A percentile compares a stretch with the other conserved stretches of the same genome.
These are phyloP conservation scores for Huiozyma sinensis DNA, from an alignment of 805 yeast species.

Conservation along the genomic window DNA sequence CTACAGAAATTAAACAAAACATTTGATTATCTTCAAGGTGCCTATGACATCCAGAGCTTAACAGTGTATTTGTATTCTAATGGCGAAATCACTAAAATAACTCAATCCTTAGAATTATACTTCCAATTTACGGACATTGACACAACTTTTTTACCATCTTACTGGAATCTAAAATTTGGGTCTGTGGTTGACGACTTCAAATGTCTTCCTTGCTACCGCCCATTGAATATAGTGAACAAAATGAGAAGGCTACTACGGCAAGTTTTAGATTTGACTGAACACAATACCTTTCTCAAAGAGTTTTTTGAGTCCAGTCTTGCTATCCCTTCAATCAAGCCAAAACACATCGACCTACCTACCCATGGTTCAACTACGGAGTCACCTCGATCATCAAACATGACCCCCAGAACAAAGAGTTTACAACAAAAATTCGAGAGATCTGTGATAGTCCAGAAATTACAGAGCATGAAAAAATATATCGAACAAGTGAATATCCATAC, in stretches of 20 bases:
- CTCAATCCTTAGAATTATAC: constrained; percentile 12
- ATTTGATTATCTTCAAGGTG: constrained; percentile 20
- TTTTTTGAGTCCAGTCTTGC: constrained; percentile 42
- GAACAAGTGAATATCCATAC: constrained; percentile 9
- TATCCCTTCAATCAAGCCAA: constrained; percentile 24
- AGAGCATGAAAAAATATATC: constrained; percentile 7
- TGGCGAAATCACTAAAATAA: constrained; percentile 12
- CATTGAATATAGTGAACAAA: constrained; percentile 23
- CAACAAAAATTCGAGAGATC: constrained; percentile 19
- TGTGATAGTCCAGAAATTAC: constrained; percentile 15
- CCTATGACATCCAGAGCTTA: constrained; percentile 17
- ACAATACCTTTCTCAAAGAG: constrained; percentile 40
- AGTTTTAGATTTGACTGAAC: constrained; percentile 26
- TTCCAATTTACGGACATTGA: constrained; percentile 7
- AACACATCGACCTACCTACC: not conserved
- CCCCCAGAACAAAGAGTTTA: constrained; percentile 18
- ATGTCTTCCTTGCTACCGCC: constrained; percentile 11
- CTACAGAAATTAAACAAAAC: constrained; percentile 12
- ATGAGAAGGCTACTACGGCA: constrained; percentile 23
- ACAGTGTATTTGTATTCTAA: constrained; percentile 13
- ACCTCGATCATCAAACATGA: constrained; percentile 26
- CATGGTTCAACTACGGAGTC: constrained; percentile 5
- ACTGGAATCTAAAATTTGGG: constrained; percentile 20
- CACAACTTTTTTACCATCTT: constrained; percentile 8
- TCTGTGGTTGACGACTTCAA: constrained; percentile 5